These are phyloP conservation scores for Saccharomyces hybrid DNA, from an alignment of 1,139 yeast genomes.

Conservation along the genomic window DNA sequence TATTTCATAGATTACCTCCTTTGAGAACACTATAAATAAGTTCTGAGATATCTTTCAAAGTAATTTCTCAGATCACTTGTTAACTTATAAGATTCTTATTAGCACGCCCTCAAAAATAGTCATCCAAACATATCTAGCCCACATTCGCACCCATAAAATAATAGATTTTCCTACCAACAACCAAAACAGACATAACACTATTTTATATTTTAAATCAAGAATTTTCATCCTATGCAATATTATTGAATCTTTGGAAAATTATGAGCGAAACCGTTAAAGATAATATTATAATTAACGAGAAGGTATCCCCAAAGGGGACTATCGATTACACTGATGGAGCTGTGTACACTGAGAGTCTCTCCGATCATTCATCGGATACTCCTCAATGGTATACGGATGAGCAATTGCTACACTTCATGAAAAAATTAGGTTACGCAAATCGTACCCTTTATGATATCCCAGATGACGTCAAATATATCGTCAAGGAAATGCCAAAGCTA, in stretches of 20 bases:
- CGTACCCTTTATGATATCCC: constrained; percentile 13
- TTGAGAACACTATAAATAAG: too few relatives aligned
- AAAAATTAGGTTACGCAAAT: constrained; percentile 26
- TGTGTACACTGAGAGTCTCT: neutral
- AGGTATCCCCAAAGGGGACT: neutral
- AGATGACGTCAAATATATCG: constrained; percentile 33
- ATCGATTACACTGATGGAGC: neutral
- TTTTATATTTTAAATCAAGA: too few relatives aligned
- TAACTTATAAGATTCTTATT: too few relatives aligned
- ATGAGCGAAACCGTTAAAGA: neutral
- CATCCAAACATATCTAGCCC: too few relatives aligned
- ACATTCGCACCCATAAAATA: too few relatives aligned
- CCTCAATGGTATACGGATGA: constrained; percentile 2
- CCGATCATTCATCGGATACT: neutral
- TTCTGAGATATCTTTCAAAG: too few relatives aligned
- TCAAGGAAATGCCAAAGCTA: constrained; percentile 37
- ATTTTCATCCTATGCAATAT: neutral
- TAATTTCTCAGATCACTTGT: too few relatives aligned
- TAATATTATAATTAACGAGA: neutral
- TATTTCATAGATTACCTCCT: too few relatives aligned
- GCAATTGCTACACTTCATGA: constrained; percentile 4
- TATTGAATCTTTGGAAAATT: neutral
- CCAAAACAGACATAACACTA: too few relatives aligned
- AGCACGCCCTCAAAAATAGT: too few relatives aligned
- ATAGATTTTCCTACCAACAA: too few relatives aligned